Percentiles rank a stretch among this genome's conserved stretches.
phyloP scores from a whole-genome alignment of 306 rosid genomes.

The Trichosanthes truncata region DNA sequence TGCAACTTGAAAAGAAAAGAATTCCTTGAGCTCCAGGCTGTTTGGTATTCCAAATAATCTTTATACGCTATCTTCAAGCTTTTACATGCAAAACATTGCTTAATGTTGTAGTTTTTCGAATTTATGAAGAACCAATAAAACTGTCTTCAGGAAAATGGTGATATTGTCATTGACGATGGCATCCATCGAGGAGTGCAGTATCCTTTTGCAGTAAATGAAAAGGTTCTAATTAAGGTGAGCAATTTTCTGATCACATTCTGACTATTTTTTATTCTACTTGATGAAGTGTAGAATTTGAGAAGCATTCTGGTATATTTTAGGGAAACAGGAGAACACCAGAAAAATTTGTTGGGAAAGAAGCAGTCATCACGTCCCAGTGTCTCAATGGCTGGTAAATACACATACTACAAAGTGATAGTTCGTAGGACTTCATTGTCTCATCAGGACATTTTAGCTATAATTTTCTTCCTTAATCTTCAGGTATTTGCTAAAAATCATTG shows the following conservation, averaged over 20 bases:
- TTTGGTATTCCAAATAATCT: background rate
- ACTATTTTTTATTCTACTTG: conserved; percentile 8
- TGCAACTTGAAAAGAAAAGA: background rate
- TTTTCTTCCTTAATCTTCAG: conserved; percentile 26
- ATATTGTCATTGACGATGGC: conserved; percentile 46
- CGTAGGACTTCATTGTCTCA: background rate
- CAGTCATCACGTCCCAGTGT: conserved; percentile 94
- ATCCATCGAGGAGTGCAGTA: conserved; percentile 70
- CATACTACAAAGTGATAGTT: conserved; percentile 4
- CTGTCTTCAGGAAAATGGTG: conserved; percentile 70
- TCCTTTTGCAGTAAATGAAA: conserved; percentile 93
- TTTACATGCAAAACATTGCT: background rate
- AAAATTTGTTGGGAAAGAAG: conserved; percentile 98
- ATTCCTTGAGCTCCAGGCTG: background rate
- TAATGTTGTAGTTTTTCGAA: background rate
- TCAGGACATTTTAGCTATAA: background rate
- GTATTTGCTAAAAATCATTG: conserved; percentile 88
- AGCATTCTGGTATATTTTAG: conserved; percentile 35
- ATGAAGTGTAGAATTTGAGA: conserved; percentile 2
- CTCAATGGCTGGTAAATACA: conserved; percentile 96
- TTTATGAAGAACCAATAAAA: background rate
- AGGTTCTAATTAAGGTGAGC: conserved; percentile 82
- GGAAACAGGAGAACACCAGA: conserved; percentile 96
- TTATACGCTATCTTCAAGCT: background rate
- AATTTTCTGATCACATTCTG: background rate